Evolutionary conservation across 148 eudicot genomes (phyloP).

Genomic region (Linanthus parryae): DNA sequence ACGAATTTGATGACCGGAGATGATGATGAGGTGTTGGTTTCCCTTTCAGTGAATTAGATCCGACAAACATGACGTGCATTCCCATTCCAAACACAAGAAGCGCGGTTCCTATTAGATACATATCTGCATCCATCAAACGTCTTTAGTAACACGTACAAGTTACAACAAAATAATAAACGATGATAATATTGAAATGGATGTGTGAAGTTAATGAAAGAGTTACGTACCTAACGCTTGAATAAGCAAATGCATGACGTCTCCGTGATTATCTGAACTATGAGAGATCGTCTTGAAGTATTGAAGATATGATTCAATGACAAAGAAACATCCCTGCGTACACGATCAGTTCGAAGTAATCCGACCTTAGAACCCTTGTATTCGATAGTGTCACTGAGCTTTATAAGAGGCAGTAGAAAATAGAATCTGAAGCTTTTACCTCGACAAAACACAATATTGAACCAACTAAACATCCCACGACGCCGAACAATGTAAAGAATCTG

Average conservation of each 20-base stretch:
- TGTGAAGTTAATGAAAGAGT: constrained; percentile 3
- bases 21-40: constrained; percentile 14
- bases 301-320: constrained; percentile 41
- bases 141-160: too few species aligned
- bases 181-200: not conserved
- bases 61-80: constrained; percentile 60
- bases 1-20: constrained; percentile 31
- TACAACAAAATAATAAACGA: not conserved
- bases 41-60: constrained; percentile 16
- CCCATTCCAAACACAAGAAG: constrained; percentile 66
- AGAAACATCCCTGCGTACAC: constrained; percentile 43
- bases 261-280: constrained; percentile 23
- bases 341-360: not conserved
- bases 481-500: constrained; percentile 65
- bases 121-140: constrained; percentile 33
- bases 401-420: too few species aligned
- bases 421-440: too few species aligned
- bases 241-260: constrained; percentile 29
- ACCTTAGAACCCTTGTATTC: too few species aligned
- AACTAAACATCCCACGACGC: constrained; percentile 56
- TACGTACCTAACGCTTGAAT: constrained; percentile 52
- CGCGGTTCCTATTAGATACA: constrained; percentile 69
- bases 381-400: too few species aligned
- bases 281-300: constrained; percentile 41
- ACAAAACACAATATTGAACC: constrained; percentile 70